These are phyloP conservation scores for Exophiala calicioides DNA, from an alignment of 2,329 filamentous ascomycete genomes.

Conservation along the genomic window DNA sequence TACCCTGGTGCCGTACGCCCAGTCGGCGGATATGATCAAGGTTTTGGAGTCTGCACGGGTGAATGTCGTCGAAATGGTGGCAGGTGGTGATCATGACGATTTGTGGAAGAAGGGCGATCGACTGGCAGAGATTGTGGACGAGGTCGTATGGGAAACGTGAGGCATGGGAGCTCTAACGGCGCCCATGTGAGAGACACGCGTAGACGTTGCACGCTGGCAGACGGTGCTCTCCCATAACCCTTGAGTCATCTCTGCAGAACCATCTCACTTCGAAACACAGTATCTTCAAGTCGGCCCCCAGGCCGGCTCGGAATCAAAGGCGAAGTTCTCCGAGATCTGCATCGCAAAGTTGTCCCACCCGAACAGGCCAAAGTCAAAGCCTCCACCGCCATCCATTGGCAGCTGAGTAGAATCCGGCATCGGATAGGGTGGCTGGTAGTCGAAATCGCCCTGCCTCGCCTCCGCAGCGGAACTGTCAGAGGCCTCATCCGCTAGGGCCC, in stretches of 20 bases:
- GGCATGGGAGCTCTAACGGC: no score
- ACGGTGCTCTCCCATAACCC: no score
- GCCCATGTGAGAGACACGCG: no score
- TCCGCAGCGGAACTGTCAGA: neutral
- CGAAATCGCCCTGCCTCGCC: neutral
- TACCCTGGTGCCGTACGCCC: slow-evolving; percentile 55
- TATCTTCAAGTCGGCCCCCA: slow-evolving; percentile 9
- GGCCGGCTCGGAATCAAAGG: slow-evolving; percentile 10
- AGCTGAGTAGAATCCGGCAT: slow-evolving; percentile 9
- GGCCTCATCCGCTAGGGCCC: neutral
- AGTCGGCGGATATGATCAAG: slow-evolving; percentile 59
- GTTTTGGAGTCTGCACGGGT: slow-evolving; percentile 50
- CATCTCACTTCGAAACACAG: no score
- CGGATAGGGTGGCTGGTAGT: slow-evolving; percentile 1
- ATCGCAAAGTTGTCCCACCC: slow-evolving; percentile 27
- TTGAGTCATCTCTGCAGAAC: no score
- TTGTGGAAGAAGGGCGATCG: slow-evolving; percentile 63
- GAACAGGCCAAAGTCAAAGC: slow-evolving; percentile 24
- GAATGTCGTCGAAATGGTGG: slow-evolving; percentile 32
- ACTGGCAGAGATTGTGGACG: slow-evolving; percentile 43
- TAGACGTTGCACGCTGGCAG: no score
- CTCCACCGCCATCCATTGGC: slow-evolving; percentile 16
- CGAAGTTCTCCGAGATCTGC: slow-evolving; percentile 25
- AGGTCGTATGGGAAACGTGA: no score
- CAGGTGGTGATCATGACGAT: slow-evolving; percentile 60